Conservation (phyloP, 495 filamentous ascomycete species). For the Xylaria intraflava region DNA sequence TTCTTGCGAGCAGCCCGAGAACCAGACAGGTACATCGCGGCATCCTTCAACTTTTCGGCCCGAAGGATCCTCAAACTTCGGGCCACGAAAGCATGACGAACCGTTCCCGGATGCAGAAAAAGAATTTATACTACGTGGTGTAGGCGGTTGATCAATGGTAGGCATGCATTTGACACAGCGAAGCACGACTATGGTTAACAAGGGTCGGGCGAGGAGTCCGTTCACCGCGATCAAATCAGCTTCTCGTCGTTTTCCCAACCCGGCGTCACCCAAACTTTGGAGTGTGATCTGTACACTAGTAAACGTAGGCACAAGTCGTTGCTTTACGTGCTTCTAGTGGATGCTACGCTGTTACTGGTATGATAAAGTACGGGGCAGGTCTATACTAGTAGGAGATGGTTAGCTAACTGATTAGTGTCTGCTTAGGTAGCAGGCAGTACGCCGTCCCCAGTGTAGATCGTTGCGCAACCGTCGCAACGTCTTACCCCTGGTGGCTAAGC, state of each 20-base stretch:
- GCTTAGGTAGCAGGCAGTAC: no score
- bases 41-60: not conserved
- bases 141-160: no score
- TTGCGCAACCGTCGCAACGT: no score
- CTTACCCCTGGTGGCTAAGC: no score
- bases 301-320: no score
- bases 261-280: constrained; percentile 15
- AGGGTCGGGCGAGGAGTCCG: constrained; percentile 17
- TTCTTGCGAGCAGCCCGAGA: not conserved
- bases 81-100: not conserved
- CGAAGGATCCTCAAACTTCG: not conserved
- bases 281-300: not conserved
- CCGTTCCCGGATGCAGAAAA: not conserved
- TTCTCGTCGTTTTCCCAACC: constrained; percentile 21
- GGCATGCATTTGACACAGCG: no score
- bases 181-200: not conserved
- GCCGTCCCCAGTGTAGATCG: not conserved
- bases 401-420: no score
- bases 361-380: not conserved
- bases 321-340: no score
- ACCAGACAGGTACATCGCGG: not conserved
- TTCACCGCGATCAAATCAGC: constrained; percentile 26
- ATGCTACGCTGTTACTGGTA: no score
- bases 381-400: no score
- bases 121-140: not conserved